These are phyloP conservation scores for Coelastrella sp. DNA, from an alignment of 139 green algal species.

Conservation along the genomic window DNA sequence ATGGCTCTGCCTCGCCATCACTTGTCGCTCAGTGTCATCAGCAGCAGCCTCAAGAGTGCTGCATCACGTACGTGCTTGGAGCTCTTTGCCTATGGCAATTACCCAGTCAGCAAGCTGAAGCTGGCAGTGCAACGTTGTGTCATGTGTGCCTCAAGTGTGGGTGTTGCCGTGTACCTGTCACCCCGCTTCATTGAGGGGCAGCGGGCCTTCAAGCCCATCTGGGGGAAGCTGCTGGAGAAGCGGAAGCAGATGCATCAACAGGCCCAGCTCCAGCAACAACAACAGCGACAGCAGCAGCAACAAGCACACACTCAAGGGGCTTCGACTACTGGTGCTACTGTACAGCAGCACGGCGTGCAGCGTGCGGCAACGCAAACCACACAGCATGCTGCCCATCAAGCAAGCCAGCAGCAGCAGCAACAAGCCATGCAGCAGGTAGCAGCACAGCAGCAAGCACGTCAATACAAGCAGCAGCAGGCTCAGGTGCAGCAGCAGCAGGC, in stretches of 20 bases:
- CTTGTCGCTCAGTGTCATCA: slow-evolving; percentile 35
- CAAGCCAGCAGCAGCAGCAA: slow-evolving; percentile 12
- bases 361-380: background rate
- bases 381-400: background rate
- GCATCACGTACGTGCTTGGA: background rate
- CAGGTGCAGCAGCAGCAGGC: slow-evolving; percentile 19
- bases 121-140: background rate
- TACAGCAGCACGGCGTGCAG: slow-evolving; percentile 12
- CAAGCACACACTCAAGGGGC: background rate
- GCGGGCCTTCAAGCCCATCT: slow-evolving; percentile 19
- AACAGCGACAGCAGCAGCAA: slow-evolving; percentile 30
- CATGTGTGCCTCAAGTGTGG: background rate
- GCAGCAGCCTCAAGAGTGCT: background rate
- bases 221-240: slow-evolving; percentile 30
- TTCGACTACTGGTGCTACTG: background rate
- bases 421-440: slow-evolving; percentile 8
- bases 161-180: background rate
- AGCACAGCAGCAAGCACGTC: background rate
- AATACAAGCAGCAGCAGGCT: slow-evolving; percentile 22
- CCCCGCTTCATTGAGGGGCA: slow-evolving; percentile 7
- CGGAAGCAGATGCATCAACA: background rate
- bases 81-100: slow-evolving; percentile 28
- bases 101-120: background rate
- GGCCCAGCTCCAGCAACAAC: background rate
- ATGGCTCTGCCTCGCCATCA: slow-evolving; percentile 10